Base-by-base conservation (phyloP, 805 yeast genomes). In the Maudiozyma serrabonitensis region DNA sequence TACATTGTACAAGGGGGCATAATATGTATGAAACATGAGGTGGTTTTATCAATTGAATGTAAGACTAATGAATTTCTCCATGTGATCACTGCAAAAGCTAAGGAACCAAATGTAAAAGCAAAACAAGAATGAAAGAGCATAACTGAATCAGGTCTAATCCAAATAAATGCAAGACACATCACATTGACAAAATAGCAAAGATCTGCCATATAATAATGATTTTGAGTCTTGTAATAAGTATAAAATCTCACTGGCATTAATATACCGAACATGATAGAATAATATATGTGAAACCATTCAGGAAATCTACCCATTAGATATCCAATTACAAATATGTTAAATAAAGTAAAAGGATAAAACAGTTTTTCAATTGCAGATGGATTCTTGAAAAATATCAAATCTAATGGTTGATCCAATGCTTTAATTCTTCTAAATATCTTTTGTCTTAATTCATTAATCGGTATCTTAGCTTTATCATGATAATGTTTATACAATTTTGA, bases 41-140 rank as follows among this genome's bases (percentile, higher is more conserved):
- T 93, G 15, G 90, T 87, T 66, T 91, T 91, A 56, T 91, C 99
- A 52, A 91, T 77, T 12, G 91, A 82, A 62, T 91, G 99, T 45
- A 91, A 72, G 8, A 91, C 98, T 49, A 91, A 72, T 6, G 96
- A 89, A 64, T 91, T 91, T 57, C 95, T 75, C 99, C 98, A 91
- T 0, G 96, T 87, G 42, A 91, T 81, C 21, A 91, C 96, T 0
- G 97, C 97, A 76, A 87, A 90, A 6, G 95, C 78, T 49, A 91
- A 69, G 0, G 97, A 87, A 1, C 98, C 99, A 69, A 84, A 81
- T 1, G 93, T 76, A 52, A 91, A 79, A 9, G 96, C 84, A 67
- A 87, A 90, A 55, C 95, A 88, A 2, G 91, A 77, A 15, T 87
- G 79, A 68, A 84, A 91, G 23, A 91, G 71, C 56, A 81, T 76